A percentile compares a stretch with the other conserved stretches of the same genome.
Evolutionary conservation across 208 protist genomes (phyloP).

Genomic region (Jaenimonas drosophilae): DNA sequence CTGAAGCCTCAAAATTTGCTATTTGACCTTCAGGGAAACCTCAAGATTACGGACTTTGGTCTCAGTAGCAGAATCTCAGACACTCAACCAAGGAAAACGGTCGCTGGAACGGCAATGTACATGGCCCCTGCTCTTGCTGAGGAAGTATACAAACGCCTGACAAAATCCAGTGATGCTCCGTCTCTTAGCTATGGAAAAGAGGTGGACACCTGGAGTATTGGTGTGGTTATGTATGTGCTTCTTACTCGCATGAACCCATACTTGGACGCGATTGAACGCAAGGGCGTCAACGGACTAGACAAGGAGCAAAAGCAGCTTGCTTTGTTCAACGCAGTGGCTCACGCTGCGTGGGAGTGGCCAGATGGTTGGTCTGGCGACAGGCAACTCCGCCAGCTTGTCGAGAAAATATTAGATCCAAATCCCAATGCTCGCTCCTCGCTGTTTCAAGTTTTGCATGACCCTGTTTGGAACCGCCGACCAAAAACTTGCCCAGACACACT

Average conservation of each 20-base stretch:
- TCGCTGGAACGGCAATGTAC: slow-evolving; percentile 86
- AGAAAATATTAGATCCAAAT: slow-evolving; percentile 47
- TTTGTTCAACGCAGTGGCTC: slow-evolving; percentile 67
- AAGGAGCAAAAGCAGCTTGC: slow-evolving; percentile 63
- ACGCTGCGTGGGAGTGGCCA: slow-evolving; percentile 75
- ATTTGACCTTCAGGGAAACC: slow-evolving; percentile 80
- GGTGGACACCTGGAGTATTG: slow-evolving; percentile 86
- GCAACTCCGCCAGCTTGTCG: slow-evolving; percentile 50
- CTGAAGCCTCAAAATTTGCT: slow-evolving; percentile 89
- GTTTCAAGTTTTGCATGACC: slow-evolving; percentile 62
- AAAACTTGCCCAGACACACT: slow-evolving; percentile 66
- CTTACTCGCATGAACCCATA: slow-evolving; percentile 84
- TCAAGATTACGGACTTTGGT: slow-evolving; percentile 92
- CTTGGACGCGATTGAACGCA: slow-evolving; percentile 51
- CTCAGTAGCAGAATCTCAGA: slow-evolving; percentile 75
- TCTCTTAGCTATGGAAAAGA: slow-evolving; percentile 77
- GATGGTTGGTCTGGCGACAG: slow-evolving; percentile 41
- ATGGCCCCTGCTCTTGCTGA: slow-evolving; percentile 86
- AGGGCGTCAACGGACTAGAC: slow-evolving; percentile 29
- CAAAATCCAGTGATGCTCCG: slow-evolving; percentile 25
- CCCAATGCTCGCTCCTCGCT: slow-evolving; percentile 37
- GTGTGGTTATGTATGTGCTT: slow-evolving; percentile 81
- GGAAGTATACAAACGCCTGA: slow-evolving; percentile 77
- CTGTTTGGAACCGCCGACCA: slow-evolving; percentile 77
- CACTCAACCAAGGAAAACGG: slow-evolving; percentile 70